Conservation (phyloP, 352 stramenopile genomes). For the Pythium guiyangense region DNA sequence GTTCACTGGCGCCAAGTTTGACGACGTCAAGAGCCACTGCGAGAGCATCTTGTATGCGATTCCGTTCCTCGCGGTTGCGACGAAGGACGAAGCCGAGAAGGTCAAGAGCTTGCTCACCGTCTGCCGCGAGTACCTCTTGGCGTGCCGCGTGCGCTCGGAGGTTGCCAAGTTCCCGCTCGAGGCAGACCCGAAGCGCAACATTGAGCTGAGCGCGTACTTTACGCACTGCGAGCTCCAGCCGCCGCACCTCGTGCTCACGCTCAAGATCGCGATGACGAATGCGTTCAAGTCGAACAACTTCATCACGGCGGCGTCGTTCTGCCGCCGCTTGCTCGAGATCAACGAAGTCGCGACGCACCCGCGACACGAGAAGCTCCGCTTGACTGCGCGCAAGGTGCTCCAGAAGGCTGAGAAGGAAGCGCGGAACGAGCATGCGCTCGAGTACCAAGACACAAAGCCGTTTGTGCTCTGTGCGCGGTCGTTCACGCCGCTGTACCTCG, state of each 20-base stretch:
- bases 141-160: constrained; percentile 94
- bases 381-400: constrained; percentile 96
- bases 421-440: constrained; percentile 96
- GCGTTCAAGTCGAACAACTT: constrained; percentile 99
- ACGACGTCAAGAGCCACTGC: constrained; percentile 93
- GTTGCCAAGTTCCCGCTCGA: constrained; percentile 67
- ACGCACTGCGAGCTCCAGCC: constrained; percentile 99
- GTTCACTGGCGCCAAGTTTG: constrained; percentile 98
- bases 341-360: constrained; percentile 91
- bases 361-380: constrained; percentile 92
- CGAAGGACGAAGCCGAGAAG: constrained; percentile 89
- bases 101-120: constrained; percentile 95
- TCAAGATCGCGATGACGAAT: constrained; percentile 99
- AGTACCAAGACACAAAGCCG: constrained; percentile 97
- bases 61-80: constrained; percentile 93
- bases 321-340: constrained; percentile 97
- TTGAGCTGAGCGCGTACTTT: constrained; percentile 98
- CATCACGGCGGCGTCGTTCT: constrained; percentile 98
- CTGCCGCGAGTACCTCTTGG: constrained; percentile 97
- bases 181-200: constrained; percentile 85
- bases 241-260: constrained; percentile 95
- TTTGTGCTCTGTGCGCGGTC: constrained; percentile 95
- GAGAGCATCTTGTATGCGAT: constrained; percentile 92
- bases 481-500: constrained; percentile 95
- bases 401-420: constrained; percentile 98